Conservation (phyloP, 305 asterid species). For the Solanum hybrid region DNA sequence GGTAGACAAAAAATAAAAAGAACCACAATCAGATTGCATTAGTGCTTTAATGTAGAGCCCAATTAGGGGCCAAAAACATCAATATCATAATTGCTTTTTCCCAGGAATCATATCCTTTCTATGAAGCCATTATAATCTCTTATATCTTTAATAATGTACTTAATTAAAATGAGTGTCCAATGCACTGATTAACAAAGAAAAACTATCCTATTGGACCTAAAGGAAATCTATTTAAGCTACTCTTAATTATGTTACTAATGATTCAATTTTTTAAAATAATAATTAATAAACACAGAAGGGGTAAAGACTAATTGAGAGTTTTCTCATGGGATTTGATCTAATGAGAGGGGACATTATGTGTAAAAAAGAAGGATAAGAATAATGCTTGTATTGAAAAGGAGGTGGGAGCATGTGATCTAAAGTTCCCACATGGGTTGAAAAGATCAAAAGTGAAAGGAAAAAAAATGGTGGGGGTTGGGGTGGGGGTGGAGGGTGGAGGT, state of each 20-base stretch:
- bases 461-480: not conserved
- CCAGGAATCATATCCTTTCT: constrained; percentile 3
- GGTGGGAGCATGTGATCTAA: constrained; percentile 52
- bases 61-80: not conserved
- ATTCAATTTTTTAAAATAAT: constrained; percentile 9
- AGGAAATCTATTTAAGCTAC: constrained; percentile 11
- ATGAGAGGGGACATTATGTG: constrained; percentile 28
- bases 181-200: constrained; percentile 31
- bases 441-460: not conserved
- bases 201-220: constrained; percentile 16
- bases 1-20: constrained; percentile 4
- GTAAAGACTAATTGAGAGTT: constrained; percentile 1
- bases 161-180: constrained; percentile 5
- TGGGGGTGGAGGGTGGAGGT: not conserved
- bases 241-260: constrained; percentile 27
- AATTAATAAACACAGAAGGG: not conserved
- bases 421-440: constrained; percentile 25
- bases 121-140: constrained; percentile 7
- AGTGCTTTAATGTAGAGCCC: not conserved
- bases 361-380: constrained; percentile 34
- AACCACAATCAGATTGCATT: not conserved
- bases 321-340: constrained; percentile 33
- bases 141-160: not conserved
- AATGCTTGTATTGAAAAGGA: constrained; percentile 23
- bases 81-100: not conserved